Base-by-base conservation (phyloP, 768 basidiomycete species). In the Flagelloscypha sp. region DNA sequence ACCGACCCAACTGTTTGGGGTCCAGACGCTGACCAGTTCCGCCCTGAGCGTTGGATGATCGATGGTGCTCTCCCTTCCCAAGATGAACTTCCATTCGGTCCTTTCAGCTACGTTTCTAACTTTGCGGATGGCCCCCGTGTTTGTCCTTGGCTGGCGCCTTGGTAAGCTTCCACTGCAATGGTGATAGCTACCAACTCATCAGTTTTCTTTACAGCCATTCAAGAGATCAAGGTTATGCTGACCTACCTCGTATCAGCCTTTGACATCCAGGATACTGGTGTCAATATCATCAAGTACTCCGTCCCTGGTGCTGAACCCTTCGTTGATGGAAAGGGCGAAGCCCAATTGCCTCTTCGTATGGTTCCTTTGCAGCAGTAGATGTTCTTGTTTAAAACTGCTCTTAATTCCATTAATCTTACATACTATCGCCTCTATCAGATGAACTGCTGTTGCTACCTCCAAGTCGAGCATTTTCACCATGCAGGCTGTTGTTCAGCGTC, bases 171-270 rank as follows among this genome's bases (percentile, higher is more conserved):
- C 5, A 11, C 22, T 7, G 7, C 17, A 21, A 3, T 24, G n/a
- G 16, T 16, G 24, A 37, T 12, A 27, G 30, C 18, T 23, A 4
- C 18, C 10, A 11, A 13, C 15, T 21, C 7, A 16, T 27, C 12
- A n/a, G n/a, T n/a, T n/a, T n/a, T n/a, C 21, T 6, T 24, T 7
- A 8, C 24, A 56, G 62, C 60, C 17, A 41, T 64, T 12, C 53
- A 60, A 29, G 58, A 65, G 48, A 55, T 61, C 53, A 66, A 66
- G 48, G 57, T 59, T 23, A 56, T 65, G 21, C 47, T 65, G 36
- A 52, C 57, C 15, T 54, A 58, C 11, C 48, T 65, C 18, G 41
- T 66, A 23, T 57, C 59, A 19, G 42, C 48, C 28, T 51, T 68
- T 33, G 55, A 56, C 42, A 62, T 66, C 45, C 38, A 47, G 24